Evolutionary conservation across 176 grass and related monocot genomes (phyloP), one percentile per base, ranked within the genome.

Genomic region (Saccharum officinarum): DNA sequence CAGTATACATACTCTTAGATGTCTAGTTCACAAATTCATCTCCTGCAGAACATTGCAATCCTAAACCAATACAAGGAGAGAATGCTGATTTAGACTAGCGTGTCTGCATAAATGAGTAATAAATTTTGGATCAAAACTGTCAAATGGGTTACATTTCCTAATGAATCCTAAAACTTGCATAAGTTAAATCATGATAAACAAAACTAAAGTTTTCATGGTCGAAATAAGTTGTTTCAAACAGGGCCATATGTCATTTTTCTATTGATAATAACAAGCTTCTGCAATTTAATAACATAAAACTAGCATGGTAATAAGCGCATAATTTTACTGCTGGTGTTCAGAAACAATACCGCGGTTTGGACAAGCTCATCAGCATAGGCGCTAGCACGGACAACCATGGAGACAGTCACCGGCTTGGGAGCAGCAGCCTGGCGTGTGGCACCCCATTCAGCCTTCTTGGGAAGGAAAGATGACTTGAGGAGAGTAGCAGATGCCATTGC

Each of bases 381-480:
- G 3, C 92, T 82, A n/a, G 97, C 97, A 33, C 87, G 86, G 71
- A 92, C 97, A 20, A 90, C 80, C 85, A 99, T 85, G 57, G 92
- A 91, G 83, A 99, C 90, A 0, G 87, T 79, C 20, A 88, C 79
- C 13, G 78, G 83, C 75, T 92, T 92, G 86, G 84, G 42, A 65
- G 63, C n/a, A 0, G 86, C 73, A 15, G 76, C 82, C 40, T 89
- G 84, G 54, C 79, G 84, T 0, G 80, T 76, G 75, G 50, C 59
- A 54, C 89, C 88, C 90, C 94, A 99, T 87, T 99, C 92, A 7
- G 92, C 74, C 67, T 86, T 99, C 86, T 91, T 99, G 86, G 97
- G 94, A 80, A 97, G 94, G 97, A 99, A 99, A 73, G 97, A 99
- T 22, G 94, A 99, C 73, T 94, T 97, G 86, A 97, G 97, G 84